These are phyloP conservation scores for Cerrena zonata DNA, from an alignment of 1,284 basidiomycete genomes.

Conservation along the genomic window DNA sequence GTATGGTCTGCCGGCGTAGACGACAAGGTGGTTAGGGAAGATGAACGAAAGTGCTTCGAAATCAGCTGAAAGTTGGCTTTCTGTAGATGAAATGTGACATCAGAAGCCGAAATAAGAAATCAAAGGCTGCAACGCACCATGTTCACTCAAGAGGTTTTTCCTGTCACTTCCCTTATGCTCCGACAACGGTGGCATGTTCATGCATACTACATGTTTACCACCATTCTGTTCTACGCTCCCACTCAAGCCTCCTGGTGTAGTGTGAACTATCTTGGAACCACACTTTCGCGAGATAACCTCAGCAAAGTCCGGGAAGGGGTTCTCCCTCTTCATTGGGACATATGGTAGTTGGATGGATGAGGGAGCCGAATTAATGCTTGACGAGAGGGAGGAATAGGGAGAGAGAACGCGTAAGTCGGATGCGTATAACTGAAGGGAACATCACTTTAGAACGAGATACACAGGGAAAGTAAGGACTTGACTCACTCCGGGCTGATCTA, in stretches of 20 bases:
- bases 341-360: conserved; percentile 62
- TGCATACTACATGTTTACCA: conserved; percentile 50
- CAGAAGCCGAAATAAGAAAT: neutral
- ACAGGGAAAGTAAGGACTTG: conserved; percentile 1
- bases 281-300: conserved; percentile 46
- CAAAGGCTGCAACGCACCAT: conserved; percentile 40
- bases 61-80: conserved; percentile 33
- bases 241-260: neutral
- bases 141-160: conserved; percentile 41
- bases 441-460: neutral
- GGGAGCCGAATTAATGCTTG: conserved; percentile 40
- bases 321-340: conserved; percentile 31
- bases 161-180: conserved; percentile 36
- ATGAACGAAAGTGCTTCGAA: conserved; percentile 43
- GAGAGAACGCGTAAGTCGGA: conserved; percentile 61
- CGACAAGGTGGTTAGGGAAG: conserved; percentile 55
- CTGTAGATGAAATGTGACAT: conserved; percentile 10
- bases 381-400: conserved; percentile 43
- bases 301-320: conserved; percentile 32
- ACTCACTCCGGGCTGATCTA: conserved; percentile 66
- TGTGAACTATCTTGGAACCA: conserved; percentile 28
- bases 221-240: conserved; percentile 15
- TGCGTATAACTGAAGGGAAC: conserved; percentile 50
- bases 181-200: conserved; percentile 47
- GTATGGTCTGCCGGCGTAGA: conserved; percentile 52